Evolutionary conservation across 2,329 filamentous ascomycete genomes (phyloP).

Genomic region (Fusarium armeniacum): DNA sequence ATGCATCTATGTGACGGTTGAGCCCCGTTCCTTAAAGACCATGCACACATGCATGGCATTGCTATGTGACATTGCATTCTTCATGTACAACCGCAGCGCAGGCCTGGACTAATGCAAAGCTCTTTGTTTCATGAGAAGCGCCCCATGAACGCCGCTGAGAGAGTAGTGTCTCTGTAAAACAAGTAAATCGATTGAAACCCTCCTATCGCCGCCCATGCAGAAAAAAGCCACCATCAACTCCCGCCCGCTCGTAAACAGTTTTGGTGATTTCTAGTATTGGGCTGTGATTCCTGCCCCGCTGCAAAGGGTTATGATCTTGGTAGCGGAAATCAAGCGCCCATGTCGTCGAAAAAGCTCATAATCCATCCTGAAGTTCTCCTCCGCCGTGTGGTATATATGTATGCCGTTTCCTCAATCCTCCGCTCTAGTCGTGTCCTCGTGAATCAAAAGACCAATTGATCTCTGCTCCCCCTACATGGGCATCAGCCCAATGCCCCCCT

Average conservation of each 20-base stretch:
- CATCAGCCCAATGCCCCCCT: slow-evolving; percentile 53
- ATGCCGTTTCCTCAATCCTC: slow-evolving; percentile 7
- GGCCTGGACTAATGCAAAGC: slow-evolving; percentile 25
- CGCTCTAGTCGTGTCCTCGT: slow-evolving; percentile 9
- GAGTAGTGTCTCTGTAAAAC: slow-evolving; percentile 12
- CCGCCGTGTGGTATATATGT: slow-evolving; percentile 13
- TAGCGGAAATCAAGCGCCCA: slow-evolving; percentile 19
- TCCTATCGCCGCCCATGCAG: slow-evolving; percentile 39
- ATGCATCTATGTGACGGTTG: slow-evolving; percentile 27
- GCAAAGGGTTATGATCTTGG: slow-evolving; percentile 33
- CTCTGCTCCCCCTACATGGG: slow-evolving; percentile 48
- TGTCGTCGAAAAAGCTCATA: slow-evolving; percentile 40
- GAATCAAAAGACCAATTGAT: slow-evolving; percentile 8
- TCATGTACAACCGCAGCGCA: slow-evolving; percentile 21
- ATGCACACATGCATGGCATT: neutral
- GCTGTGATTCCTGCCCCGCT: slow-evolving; percentile 19
- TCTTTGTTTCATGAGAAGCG: slow-evolving; percentile 19
- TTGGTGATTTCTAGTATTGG: slow-evolving; percentile 19
- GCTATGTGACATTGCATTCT: slow-evolving; percentile 14
- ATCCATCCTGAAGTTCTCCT: slow-evolving; percentile 24
- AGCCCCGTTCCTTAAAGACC: slow-evolving; percentile 5
- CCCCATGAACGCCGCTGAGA: slow-evolving; percentile 34
- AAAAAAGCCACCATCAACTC: slow-evolving; percentile 41
- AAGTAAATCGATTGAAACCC: slow-evolving; percentile 24
- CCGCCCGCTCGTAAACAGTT: slow-evolving; percentile 25